Conservation (phyloP, 495 filamentous ascomycete genomes). For the Annulohypoxylon moriforme region DNA sequence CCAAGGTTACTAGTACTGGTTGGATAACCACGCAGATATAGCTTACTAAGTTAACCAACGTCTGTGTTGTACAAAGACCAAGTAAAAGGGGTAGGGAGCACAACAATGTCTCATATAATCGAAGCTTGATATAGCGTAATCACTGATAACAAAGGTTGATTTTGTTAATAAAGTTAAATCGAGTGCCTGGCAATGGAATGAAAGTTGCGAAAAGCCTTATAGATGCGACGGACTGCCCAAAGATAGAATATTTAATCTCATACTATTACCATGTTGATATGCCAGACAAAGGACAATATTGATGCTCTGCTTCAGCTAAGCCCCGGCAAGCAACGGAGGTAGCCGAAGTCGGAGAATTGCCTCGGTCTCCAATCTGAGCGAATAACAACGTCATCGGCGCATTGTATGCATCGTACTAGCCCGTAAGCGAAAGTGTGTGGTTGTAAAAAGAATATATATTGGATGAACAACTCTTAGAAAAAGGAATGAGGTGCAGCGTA, state of each 20-base stretch:
- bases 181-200: too few species aligned
- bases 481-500: not conserved
- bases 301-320: not conserved
- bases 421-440: not conserved
- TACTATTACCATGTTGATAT: not conserved
- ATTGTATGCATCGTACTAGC: not conserved
- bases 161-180: not conserved
- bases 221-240: too few species aligned
- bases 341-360: slow-evolving; percentile 1
- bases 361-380: slow-evolving; percentile 9
- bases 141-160: not conserved
- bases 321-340: not conserved
- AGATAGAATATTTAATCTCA: not conserved
- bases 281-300: not conserved
- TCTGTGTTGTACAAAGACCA: not conserved
- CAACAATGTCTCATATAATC: slow-evolving; percentile 3
- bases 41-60: slow-evolving; percentile 2
- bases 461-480: not conserved
- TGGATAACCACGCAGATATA: not conserved
- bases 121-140: not conserved
- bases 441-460: not conserved
- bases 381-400: slow-evolving; percentile 24
- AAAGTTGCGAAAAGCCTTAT: too few species aligned
- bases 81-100: not conserved
- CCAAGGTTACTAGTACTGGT: too few species aligned